Base-by-base conservation (phyloP, 306 rosid genomes). In the Erythrophleum fordii region DNA sequence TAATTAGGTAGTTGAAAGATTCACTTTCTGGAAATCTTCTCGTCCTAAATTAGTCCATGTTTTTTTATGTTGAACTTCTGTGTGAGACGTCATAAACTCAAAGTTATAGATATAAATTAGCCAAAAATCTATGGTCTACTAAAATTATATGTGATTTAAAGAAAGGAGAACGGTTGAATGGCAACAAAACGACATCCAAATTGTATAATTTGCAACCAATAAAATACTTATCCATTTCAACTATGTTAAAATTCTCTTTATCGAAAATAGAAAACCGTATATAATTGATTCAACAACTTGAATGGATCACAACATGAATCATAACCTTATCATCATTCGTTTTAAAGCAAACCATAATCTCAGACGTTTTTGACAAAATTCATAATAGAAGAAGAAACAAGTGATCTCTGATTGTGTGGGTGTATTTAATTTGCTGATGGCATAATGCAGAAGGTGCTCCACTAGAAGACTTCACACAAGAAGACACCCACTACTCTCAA, bases 401-500 rank as follows among this genome's bases (percentile, higher is more conserved):
- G 42, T 39, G 6, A 39, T 2, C 5, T 39, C 8, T 3, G 42
- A 39, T 0, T 39, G 42, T 39, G 42, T 4, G 42, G 9, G 48
- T 44, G 14, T 8, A 44, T 39, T 3, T 44, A 44, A 44, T 34
- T 20, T 64, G 45, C 22, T 65, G 28, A 35, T 35, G 28, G 20
- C 16, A 48, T 29, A 18, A 59, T 85, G 86, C 83, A 86, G 81
- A 55, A 11, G 20, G 83, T 8, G 51, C 78, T 68, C 81, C 81
- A 2, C 35, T 86, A 14, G 97, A 93, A 35, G 96, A 87, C 1
- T 65, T 90, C 73, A 85, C 84, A 3, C 89, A 86, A 49, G 97
- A 95, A 69, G 99, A 90, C 83, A 88, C 87, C 9, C 97, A 88
- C 81, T 95, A 93, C 85, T 90, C 98, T 37, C 84, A 92, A 83